Evolutionary conservation across 2,329 filamentous ascomycete genomes (phyloP), one percentile per base, ranked within the genome.

Genomic region (Penicillium olsonii): DNA sequence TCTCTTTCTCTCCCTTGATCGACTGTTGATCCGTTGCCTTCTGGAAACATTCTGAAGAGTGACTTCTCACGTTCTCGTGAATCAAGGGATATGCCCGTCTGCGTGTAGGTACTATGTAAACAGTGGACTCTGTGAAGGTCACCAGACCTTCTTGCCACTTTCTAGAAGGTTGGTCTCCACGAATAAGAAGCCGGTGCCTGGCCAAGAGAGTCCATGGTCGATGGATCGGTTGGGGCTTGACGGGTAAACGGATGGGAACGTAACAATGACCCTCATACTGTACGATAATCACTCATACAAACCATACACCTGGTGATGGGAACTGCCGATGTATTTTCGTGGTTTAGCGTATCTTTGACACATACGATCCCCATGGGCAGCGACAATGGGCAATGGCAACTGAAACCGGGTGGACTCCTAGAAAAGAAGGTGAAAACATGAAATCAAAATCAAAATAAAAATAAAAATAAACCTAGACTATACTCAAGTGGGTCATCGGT

Each of bases 141-240:
- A 55, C 45, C 56, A 47, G 56, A 52, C 48, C 37, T 53, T 48
- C 48, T 58, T 54, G 43, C 56, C 50, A 59, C 52, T 47, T 61
- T 61, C 59, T 60, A 59, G 59, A 61, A 61, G 47, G 27, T 55
- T 20, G 31, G 50, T 46, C 35, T 35, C 27, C 17, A 18, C 56
- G 49, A 60, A 56, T 60, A 49, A 56, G 46, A 55, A 40, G 29
- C 35, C 18, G 15, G 53, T 61, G 47, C 47, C 54, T 54, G 52
- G 24, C 33, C 37, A 26, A 48, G 20, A 17, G 12, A 19, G 15
- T 46, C 45, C 54, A 50, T 51, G 49, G 50, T 15, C 45, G 15
- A 14, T 18, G 7, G 42, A 42, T 49, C 35, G 45, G 41, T 41
- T 49, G 18, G 10, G 34, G 31, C 19, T 48, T 44, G 37, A 50